Base-by-base conservation (phyloP, 345 rosid species). In the Camelina sativa region DNA sequence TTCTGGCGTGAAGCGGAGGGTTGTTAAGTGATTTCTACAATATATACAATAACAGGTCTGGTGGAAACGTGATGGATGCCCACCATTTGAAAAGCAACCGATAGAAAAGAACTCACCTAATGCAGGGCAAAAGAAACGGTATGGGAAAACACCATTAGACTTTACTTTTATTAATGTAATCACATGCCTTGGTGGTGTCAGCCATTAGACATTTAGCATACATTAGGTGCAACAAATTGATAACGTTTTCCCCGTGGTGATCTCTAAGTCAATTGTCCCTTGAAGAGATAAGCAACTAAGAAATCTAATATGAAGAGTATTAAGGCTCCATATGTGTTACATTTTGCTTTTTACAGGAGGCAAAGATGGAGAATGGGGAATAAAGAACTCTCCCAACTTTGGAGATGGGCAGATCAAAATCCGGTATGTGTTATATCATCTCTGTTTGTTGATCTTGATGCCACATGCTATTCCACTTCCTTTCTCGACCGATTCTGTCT, bases 31-130 rank as follows among this genome's bases (percentile, higher is more conserved):
- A 40, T 74, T 44, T 68, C 13, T 55, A 52, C 50, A 34, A 66
- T 43, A 73, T 65, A 25, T 67, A 17, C 71, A 2, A 80, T 52
- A 68, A 75, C 76, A 95, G 99, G 90, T 90, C 20, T 95, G 98
- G 98, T 95, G 99, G 98, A 95, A 95, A 82, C 94, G 98, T 53
- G 98, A 95, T 83, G 98, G 98, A 46, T 95, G 99, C 75, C 97
- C 82, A 30, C 91, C 99, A 58, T 90, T 92, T 88, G 99, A 92
- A 79, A 95, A 90, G 77, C 99, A 89, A 74, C 94, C 85, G 10
- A 76, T 78, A 44, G 99, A 89, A 76, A 86, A 80, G 68, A 92
- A 85, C 84, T 61, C 81, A 32, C 76, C 76, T 32, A 92, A 66
- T 60, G 94, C 86, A 67, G 97, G 92, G 52, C 79, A 53, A 13